These are phyloP conservation scores for Aureobasidium pullulans DNA, from an alignment of 2,329 filamentous ascomycete species.

Conservation along the genomic window DNA sequence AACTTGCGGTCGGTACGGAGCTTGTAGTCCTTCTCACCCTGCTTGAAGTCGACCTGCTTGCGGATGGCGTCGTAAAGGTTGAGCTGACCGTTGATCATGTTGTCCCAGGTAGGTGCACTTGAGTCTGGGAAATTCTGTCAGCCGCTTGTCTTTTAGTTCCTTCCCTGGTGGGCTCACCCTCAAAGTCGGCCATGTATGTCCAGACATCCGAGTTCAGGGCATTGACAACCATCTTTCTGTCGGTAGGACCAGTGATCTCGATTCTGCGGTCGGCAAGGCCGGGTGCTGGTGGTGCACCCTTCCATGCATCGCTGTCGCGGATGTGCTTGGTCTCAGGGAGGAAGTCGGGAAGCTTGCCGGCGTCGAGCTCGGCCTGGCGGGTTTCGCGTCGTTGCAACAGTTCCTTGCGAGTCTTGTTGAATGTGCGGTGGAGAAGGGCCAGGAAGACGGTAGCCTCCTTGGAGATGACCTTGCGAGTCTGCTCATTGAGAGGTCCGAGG, in stretches of 20 bases:
- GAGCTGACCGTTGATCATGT: conserved; percentile 97
- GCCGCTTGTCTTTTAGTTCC: background rate
- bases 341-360: conserved; percentile 83
- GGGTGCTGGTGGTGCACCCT: conserved; percentile 81
- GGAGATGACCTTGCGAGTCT: conserved; percentile 83
- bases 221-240: conserved; percentile 99
- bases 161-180: conserved; percentile 54
- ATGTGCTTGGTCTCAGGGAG: conserved; percentile 92
- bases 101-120: conserved; percentile 93
- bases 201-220: conserved; percentile 92
- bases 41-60: conserved; percentile 91
- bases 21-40: conserved; percentile 93
- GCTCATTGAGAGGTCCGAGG: conserved; percentile 68
- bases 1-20: conserved; percentile 80
- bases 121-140: conserved; percentile 56
- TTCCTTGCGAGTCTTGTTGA: conserved; percentile 80
- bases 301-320: conserved; percentile 90
- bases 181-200: conserved; percentile 99
- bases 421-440: conserved; percentile 87
- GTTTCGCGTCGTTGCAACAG: conserved; percentile 79
- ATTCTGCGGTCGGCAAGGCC: conserved; percentile 88
- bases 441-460: conserved; percentile 88
- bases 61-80: conserved; percentile 96
- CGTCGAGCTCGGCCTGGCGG: conserved; percentile 89
- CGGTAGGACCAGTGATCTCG: conserved; percentile 94